Percentiles rank a stretch among this genome's conserved stretches.
phyloP scores from a whole-genome alignment of 176 grass and related monocot species.

The Coix lacrymajobi region DNA sequence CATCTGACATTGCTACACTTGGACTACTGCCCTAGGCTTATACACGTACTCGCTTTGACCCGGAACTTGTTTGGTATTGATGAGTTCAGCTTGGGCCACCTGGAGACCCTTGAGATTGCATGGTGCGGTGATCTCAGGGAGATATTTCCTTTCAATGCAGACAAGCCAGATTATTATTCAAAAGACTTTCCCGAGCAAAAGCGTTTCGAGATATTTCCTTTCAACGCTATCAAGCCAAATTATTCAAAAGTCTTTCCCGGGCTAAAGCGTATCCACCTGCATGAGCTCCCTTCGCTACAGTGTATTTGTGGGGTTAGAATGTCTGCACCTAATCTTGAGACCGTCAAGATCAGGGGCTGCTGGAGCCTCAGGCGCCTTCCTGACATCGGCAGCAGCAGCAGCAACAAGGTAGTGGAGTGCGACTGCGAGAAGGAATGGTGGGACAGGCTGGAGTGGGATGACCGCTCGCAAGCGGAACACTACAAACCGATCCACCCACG shows the following conservation, averaged over 20 bases:
- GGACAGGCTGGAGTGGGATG: slow-evolving; percentile 1
- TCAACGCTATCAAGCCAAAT: background rate
- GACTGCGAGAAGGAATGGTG: slow-evolving; percentile 37
- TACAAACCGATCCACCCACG: background rate
- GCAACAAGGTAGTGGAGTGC: background rate
- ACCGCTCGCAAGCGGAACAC: background rate
- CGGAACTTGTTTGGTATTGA: no score
- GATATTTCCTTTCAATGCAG: background rate
- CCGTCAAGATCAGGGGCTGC: slow-evolving; percentile 9
- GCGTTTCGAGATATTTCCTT: background rate
- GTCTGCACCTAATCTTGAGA: background rate
- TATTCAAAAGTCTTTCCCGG: background rate
- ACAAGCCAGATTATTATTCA: no score
- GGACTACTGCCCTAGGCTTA: background rate
- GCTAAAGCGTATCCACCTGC: background rate
- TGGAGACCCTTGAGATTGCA: background rate
- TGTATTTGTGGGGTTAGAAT: background rate
- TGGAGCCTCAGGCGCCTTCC: slow-evolving; percentile 25
- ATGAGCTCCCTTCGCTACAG: slow-evolving; percentile 17
- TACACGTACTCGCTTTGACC: background rate
- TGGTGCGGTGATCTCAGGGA: background rate
- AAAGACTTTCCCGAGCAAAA: background rate
- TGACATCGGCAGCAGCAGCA: rapidly evolving
- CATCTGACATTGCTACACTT: background rate
- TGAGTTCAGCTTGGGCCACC: rapidly evolving